These are phyloP conservation scores for Dictyostelium firmibasis DNA, from an alignment of 78 protist genomes.

Conservation along the genomic window DNA sequence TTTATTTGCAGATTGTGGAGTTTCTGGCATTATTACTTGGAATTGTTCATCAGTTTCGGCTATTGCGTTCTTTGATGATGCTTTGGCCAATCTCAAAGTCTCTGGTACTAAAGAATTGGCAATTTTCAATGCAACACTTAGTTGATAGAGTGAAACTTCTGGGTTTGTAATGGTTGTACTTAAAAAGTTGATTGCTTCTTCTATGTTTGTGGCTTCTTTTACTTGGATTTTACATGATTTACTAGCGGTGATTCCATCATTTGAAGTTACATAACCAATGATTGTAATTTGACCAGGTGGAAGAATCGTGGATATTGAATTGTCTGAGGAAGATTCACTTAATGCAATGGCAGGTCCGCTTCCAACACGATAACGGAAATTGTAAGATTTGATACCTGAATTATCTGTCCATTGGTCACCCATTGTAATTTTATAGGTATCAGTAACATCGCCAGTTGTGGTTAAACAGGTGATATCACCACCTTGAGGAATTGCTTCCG, in stretches of 20 bases:
- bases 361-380: not conserved
- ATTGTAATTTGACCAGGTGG: constrained; percentile 28
- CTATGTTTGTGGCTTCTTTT: not conserved
- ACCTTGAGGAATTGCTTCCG: constrained; percentile 53
- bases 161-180: not conserved
- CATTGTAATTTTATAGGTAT: constrained; percentile 12
- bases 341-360: constrained; percentile 18
- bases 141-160: not conserved
- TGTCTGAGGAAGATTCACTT: not conserved
- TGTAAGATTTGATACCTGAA: constrained; percentile 39
- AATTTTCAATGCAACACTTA: not conserved
- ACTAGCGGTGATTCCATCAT: not conserved
- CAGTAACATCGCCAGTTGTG: constrained; percentile 8
- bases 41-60: not conserved
- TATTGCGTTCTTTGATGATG: not conserved
- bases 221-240: constrained; percentile 1
- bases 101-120: constrained; percentile 22
- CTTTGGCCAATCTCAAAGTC: not conserved
- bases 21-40: not conserved
- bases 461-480: constrained; percentile 9
- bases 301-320: not conserved
- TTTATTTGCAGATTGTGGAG: not conserved
- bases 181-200: not conserved
- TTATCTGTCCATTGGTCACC: constrained; percentile 27
- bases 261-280: constrained; percentile 25